These are phyloP conservation scores for Peniophora sp. DNA, from an alignment of 1,284 basidiomycete species.

Conservation along the genomic window DNA sequence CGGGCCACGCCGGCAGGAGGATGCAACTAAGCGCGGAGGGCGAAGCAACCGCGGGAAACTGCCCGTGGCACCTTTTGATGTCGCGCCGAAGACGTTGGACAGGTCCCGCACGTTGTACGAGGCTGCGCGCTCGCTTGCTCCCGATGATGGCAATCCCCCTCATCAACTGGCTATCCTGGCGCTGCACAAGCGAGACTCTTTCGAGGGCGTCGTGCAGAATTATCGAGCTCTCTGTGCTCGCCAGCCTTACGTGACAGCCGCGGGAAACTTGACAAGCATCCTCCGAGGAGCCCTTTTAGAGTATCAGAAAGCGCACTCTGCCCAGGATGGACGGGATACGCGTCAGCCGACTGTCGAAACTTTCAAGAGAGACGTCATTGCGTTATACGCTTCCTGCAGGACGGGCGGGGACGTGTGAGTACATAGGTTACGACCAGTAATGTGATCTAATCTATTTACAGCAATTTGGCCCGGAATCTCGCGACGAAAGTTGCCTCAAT, in stretches of 20 bases:
- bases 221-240: slow-evolving; percentile 87
- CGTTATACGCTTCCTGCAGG: slow-evolving; percentile 68
- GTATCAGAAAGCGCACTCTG: slow-evolving; percentile 40
- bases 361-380: slow-evolving; percentile 67
- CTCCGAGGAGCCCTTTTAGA: slow-evolving; percentile 44
- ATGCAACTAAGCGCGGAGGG: slow-evolving; percentile 37
- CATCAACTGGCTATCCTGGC: slow-evolving; percentile 94
- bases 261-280: slow-evolving; percentile 76
- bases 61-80: slow-evolving; percentile 26
- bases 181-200: slow-evolving; percentile 77
- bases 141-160: slow-evolving; percentile 80
- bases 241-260: slow-evolving; percentile 81
- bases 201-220: slow-evolving; percentile 78
- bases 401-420: slow-evolving; percentile 53
- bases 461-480: slow-evolving; percentile 36
- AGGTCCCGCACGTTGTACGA: slow-evolving; percentile 79
- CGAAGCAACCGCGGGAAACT: slow-evolving; percentile 23
- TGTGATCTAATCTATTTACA: slow-evolving; percentile 7
- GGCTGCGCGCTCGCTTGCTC: slow-evolving; percentile 74
- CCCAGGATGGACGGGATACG: slow-evolving; percentile 21
- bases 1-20: slow-evolving; percentile 58
- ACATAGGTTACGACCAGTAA: slow-evolving; percentile 6
- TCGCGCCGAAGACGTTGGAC: slow-evolving; percentile 52
- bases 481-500: slow-evolving; percentile 40
- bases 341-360: slow-evolving; percentile 37